A percentile compares a stretch with the other conserved stretches of the same genome.
Evolutionary conservation across 805 yeast species (phyloP).

Genomic region (Middelhovenomyces tepae): DNA sequence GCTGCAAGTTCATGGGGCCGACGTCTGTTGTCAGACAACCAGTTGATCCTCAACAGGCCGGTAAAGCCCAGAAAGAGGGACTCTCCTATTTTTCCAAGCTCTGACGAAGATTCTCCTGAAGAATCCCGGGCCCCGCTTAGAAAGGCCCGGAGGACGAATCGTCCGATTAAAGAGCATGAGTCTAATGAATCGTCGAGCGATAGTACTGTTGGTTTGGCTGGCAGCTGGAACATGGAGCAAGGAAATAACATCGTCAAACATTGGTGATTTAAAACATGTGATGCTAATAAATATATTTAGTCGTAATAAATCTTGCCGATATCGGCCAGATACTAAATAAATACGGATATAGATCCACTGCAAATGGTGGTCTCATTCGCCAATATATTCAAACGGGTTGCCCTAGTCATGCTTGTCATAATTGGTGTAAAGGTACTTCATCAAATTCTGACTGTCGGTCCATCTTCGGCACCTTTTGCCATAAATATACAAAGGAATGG

Average conservation of each 20-base stretch:
- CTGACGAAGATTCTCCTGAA: slow-evolving; percentile 14
- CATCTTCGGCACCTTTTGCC: slow-evolving; percentile 45
- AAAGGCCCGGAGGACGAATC: no score
- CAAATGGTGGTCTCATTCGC: no score
- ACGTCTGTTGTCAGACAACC: slow-evolving; percentile 32
- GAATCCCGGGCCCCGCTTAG: no score
- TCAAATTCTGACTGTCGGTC: slow-evolving; percentile 40
- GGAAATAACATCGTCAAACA: slow-evolving; percentile 11
- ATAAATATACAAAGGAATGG: slow-evolving; percentile 44
- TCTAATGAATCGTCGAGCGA: no score
- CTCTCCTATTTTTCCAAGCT: slow-evolving; percentile 9
- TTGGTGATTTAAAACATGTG: no score
- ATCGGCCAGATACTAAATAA: no score
- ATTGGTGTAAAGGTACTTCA: slow-evolving; percentile 33
- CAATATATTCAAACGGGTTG: no score
- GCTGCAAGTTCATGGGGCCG: slow-evolving; percentile 93
- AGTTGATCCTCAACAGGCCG: slow-evolving; percentile 7
- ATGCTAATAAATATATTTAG: no score
- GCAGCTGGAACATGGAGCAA: slow-evolving; percentile 11
- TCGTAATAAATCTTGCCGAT: no score
- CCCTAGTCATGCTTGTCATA: slow-evolving; percentile 17
- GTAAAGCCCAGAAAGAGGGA: slow-evolving; percentile 6
- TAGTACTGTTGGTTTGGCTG: slow-evolving; percentile 10
- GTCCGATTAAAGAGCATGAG: no score
- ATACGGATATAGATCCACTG: no score